Conservation (phyloP, 2,329 filamentous ascomycete genomes). For the Neofusicoccum sp. region DNA sequence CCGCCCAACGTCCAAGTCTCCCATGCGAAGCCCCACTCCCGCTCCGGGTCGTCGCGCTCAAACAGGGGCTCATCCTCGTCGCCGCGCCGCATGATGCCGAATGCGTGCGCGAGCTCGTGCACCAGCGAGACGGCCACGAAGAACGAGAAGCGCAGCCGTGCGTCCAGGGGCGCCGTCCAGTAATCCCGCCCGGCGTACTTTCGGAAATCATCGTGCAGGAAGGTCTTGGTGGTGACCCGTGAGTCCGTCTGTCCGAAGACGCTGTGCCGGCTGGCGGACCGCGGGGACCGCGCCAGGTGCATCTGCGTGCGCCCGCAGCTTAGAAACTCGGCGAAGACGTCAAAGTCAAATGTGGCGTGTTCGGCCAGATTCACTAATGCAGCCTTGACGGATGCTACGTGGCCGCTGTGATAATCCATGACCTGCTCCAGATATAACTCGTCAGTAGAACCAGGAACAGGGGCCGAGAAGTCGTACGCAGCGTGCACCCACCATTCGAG, state of each 20-base stretch:
- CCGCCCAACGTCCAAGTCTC: constrained; percentile 37
- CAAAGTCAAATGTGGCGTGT: not conserved
- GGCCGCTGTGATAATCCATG: not conserved
- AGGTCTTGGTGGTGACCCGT: not conserved
- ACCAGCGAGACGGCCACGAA: constrained; percentile 30
- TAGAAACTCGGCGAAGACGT: not conserved
- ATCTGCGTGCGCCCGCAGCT: not conserved
- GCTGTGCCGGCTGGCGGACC: not conserved
- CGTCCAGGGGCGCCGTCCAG: not conserved
- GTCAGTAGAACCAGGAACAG: not conserved
- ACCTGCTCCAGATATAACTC: not conserved
- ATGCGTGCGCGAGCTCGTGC: constrained; percentile 36
- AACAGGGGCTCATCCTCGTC: constrained; percentile 29
- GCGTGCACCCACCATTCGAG: constrained; percentile 17
- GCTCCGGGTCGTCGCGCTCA: constrained; percentile 25
- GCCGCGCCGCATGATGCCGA: constrained; percentile 33
- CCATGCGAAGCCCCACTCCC: constrained; percentile 37
- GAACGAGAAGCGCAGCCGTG: constrained; percentile 34
- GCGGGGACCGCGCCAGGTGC: not conserved
- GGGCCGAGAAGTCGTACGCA: not conserved
- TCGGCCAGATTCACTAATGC: not conserved
- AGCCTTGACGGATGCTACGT: not conserved
- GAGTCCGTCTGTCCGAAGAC: not conserved
- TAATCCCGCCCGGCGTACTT: not conserved
- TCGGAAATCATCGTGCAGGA: not conserved